A percentile compares a stretch with the other conserved stretches of the same genome.
Conservation (phyloP, 73 alveolate genomes). For the Symbiodinium natans region DNA sequence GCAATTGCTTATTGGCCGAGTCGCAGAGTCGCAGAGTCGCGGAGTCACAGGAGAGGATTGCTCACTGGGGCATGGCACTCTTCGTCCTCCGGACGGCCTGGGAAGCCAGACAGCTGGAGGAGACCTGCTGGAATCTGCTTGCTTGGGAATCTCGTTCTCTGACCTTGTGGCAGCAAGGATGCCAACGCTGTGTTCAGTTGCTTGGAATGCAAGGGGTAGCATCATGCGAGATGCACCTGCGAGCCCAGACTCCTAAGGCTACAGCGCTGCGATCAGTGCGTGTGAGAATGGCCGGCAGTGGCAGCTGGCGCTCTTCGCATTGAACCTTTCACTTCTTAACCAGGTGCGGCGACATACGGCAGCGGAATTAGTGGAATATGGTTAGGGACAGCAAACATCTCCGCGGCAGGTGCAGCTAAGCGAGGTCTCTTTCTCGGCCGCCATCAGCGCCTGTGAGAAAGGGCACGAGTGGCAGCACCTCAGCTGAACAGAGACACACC, state of each 20-base stretch:
- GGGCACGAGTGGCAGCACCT: slow-evolving; percentile 10
- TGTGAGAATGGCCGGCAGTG: slow-evolving; percentile 72
- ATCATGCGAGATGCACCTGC: too few species aligned
- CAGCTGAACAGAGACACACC: background rate
- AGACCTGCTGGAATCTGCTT: too few species aligned
- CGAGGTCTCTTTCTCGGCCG: slow-evolving; percentile 37
- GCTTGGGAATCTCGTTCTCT: too few species aligned
- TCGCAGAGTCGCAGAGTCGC: too few species aligned
- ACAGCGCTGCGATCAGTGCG: slow-evolving; percentile 52
- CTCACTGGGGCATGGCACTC: background rate
- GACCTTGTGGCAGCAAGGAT: too few species aligned
- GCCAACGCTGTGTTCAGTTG: too few species aligned
- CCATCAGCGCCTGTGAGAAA: slow-evolving; percentile 82
- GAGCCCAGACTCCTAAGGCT: background rate
- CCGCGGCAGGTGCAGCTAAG: slow-evolving; percentile 12
- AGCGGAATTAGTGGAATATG: background rate
- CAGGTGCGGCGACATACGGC: background rate
- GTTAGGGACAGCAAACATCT: background rate
- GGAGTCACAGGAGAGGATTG: background rate
- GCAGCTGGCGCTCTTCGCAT: background rate
- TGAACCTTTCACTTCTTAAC: background rate
- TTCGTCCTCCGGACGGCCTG: too few species aligned
- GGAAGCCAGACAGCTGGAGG: too few species aligned
- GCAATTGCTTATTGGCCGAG: background rate
- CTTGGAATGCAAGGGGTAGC: too few species aligned